Evolutionary conservation across 176 grass and related monocot genomes (phyloP).

Genomic region (Aegilops bicornis): DNA sequence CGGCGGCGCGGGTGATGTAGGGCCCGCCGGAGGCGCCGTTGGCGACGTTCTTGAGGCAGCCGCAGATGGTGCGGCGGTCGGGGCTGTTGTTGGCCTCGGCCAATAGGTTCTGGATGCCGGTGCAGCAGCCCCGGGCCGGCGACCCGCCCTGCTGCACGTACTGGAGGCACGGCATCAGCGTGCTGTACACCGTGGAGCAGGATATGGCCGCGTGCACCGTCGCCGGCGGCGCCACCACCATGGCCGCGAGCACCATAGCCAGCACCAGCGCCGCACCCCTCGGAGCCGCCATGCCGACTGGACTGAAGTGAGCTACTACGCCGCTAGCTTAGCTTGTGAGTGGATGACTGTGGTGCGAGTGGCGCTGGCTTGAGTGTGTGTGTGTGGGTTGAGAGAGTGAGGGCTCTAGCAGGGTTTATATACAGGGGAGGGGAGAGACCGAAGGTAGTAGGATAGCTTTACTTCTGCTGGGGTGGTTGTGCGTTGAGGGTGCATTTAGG

Average conservation of each 20-base stretch:
- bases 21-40: constrained; percentile 16
- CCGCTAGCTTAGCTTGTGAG: background rate
- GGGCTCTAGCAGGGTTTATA: constrained; percentile 17
- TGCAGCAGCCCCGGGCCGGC: constrained; percentile 37
- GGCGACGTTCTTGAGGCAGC: constrained; percentile 64
- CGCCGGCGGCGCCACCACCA: constrained; percentile 3
- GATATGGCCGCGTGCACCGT: constrained; percentile 28
- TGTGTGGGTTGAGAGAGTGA: background rate
- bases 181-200: constrained; percentile 49
- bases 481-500: constrained; percentile 31
- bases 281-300: constrained; percentile 26
- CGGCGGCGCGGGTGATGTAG: constrained; percentile 39
- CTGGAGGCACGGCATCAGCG: constrained; percentile 54
- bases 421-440: background rate
- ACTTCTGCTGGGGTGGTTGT: background rate
- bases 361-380: background rate
- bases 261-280: constrained; percentile 8
- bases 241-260: constrained; percentile 21
- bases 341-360: background rate
- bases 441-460: background rate
- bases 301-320: background rate
- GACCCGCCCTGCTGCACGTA: constrained; percentile 42
- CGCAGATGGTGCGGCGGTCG: constrained; percentile 53
- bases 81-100: constrained; percentile 29
- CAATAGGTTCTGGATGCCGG: constrained; percentile 44